These are phyloP conservation scores for Mycena alexandri DNA, from an alignment of 768 basidiomycete species.

Conservation along the genomic window DNA sequence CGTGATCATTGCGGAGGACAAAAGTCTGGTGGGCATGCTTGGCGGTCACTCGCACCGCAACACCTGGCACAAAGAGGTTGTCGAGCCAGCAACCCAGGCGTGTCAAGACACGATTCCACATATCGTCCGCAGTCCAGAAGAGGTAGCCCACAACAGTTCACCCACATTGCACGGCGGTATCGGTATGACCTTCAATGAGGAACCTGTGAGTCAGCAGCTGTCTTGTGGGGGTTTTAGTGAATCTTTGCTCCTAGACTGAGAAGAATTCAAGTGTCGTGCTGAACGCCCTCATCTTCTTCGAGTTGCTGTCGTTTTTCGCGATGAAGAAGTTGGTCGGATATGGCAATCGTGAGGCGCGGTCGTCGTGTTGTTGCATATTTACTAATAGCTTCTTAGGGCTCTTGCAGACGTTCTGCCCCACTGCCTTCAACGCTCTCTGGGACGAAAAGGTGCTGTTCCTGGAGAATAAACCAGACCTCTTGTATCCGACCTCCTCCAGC, in stretches of 20 bases:
- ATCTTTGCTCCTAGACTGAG: neutral
- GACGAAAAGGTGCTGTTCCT: slow-evolving; percentile 1
- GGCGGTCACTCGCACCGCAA: too few species aligned
- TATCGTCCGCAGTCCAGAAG: neutral
- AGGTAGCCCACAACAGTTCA: neutral
- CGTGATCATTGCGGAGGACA: neutral
- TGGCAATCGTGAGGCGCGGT: slow-evolving; percentile 9
- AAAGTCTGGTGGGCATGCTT: too few species aligned
- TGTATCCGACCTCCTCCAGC: slow-evolving; percentile 7
- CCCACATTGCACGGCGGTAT: neutral
- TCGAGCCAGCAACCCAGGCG: neutral
- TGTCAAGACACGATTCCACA: neutral
- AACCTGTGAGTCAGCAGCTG: neutral
- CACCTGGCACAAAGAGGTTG: too few species aligned
- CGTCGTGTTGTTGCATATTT: neutral
- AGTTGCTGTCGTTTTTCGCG: neutral
- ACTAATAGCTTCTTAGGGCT: neutral
- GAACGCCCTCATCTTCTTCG: slow-evolving; percentile 4
- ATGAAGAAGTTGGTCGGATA: slow-evolving; percentile 10
- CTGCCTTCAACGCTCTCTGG: neutral
- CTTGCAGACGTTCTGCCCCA: neutral
- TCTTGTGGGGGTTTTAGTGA: neutral
- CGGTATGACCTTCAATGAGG: slow-evolving; percentile 7
- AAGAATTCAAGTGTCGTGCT: neutral
- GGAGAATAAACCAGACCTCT: neutral